These are phyloP conservation scores for Byssoonygena ceratinophila DNA, from an alignment of 2,329 filamentous ascomycete species.

Conservation along the genomic window DNA sequence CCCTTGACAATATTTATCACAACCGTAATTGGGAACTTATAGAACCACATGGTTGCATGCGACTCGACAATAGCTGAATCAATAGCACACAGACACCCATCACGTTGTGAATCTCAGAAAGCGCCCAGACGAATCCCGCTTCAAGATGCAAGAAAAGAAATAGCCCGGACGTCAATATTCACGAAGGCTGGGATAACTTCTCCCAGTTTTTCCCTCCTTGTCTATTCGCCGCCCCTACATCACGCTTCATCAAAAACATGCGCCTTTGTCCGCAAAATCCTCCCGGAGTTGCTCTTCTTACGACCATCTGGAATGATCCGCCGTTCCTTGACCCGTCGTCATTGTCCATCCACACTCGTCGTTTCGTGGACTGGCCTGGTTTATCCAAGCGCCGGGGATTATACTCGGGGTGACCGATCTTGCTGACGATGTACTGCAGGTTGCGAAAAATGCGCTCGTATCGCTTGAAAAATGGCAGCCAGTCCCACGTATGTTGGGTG, in stretches of 20 bases:
- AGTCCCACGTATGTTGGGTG: constrained; percentile 8
- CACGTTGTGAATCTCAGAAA: not conserved
- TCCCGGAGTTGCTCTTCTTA: constrained; percentile 4
- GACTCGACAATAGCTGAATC: no score
- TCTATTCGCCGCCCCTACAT: constrained; percentile 10
- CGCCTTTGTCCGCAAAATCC: constrained; percentile 15
- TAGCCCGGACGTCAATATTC: not conserved
- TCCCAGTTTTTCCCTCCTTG: constrained; percentile 13
- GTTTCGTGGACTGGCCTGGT: constrained; percentile 6
- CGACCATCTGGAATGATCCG: constrained; percentile 10
- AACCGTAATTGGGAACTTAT: no score
- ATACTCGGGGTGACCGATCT: constrained; percentile 14
- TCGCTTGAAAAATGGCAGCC: constrained; percentile 12
- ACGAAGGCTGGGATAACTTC: constrained; percentile 9
- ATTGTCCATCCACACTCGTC: constrained; percentile 6
- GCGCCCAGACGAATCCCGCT: not conserved
- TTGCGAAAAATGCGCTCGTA: constrained; percentile 14
- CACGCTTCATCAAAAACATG: constrained; percentile 15
- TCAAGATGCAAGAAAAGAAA: not conserved
- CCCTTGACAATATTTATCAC: no score
- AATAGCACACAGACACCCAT: no score
- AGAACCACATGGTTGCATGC: no score
- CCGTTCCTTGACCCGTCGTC: not conserved
- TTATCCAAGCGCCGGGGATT: constrained; percentile 12
- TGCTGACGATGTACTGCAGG: constrained; percentile 15